Evolutionary conservation across 768 basidiomycete species (phyloP), one percentile per base, ranked within the genome.

Genomic region (Lactarius trivialis): DNA sequence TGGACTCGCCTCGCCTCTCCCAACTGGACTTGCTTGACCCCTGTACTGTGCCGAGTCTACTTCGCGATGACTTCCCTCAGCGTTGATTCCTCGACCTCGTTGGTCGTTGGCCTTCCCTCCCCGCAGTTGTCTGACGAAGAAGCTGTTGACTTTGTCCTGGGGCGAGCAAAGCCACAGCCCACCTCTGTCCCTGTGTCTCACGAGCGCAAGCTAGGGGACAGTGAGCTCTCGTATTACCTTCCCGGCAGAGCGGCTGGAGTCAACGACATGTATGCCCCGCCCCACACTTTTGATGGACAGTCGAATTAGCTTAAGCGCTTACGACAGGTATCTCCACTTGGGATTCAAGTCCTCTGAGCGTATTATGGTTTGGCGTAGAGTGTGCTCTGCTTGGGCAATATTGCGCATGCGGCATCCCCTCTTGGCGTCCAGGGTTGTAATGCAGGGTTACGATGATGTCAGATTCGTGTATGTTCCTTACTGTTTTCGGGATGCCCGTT

Each of bases 241-340:
- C 91, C 89, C 3, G 84, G 85, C 3, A 79, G 91, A n/a, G 85
- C 84, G 50, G 82, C 77, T 57, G 89, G 89, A 5, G 91, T 93
- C 36, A 94, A 94, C 68, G 91, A 94, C 71, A 93, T 94, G 91
- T 91, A 68, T 63, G 83, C 70, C 37, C 52, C n/a, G n/a, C n/a
- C 45, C 30, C 61, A 7, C 32, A 37, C 12, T 19, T 30, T 45
- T 36, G 33, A 45, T 19, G 9, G 36, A 14, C 17, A 26, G 30
- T 21, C 21, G 19, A 7, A 15, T 54, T 63, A 34, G 45, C 56
- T 41, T 39, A 45, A 37, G 30, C 9, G 21, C 30, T 53, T 52
- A 45, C 56, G 3, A 55, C 60, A 93, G 90, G 91, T 92, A 92
- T 71, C 75, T 93, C 45, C 89, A 91, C 70, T 75, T 93, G 39